These are phyloP conservation scores for Schoenoplectus tabernaemontani DNA, from an alignment of 202 grass and related monocot species.

Conservation along the genomic window DNA sequence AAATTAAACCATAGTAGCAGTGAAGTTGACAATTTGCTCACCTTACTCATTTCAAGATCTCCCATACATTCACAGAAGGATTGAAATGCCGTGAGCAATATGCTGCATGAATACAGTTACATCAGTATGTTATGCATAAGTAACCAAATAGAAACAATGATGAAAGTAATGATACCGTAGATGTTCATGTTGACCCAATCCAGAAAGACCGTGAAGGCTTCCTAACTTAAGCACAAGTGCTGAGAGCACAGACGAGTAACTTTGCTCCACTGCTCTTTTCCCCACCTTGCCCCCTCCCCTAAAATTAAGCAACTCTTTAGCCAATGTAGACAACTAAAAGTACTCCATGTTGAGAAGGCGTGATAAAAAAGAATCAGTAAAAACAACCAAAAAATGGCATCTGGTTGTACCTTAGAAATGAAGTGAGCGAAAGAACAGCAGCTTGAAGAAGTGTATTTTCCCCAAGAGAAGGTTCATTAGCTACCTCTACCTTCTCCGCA, in stretches of 20 bases:
- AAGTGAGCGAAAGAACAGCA: conserved; percentile 85
- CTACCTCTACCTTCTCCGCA: conserved; percentile 59
- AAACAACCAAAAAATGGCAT: background rate
- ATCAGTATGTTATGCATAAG: conserved; percentile 24
- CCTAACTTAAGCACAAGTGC: conserved; percentile 84
- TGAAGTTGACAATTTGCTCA: conserved; percentile 23
- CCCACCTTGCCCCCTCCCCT: conserved; percentile 89
- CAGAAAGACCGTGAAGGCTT: conserved; percentile 70
- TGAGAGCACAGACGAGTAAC: conserved; percentile 85
- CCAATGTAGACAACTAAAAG: conserved; percentile 31
- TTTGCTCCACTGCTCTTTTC: conserved; percentile 89
- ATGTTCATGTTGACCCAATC: conserved; percentile 57
- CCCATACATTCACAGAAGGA: conserved; percentile 97
- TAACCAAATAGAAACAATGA: conserved; percentile 18
- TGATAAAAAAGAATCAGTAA: conserved; percentile 24
- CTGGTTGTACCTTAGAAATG: conserved; percentile 67
- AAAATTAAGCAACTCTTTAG: conserved; percentile 32
- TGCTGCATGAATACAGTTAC: conserved; percentile 34
- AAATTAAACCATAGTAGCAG: conserved; percentile 10
- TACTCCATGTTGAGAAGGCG: background rate
- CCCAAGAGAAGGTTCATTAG: conserved; percentile 54
- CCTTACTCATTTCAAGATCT: conserved; percentile 95
- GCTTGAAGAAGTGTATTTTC: conserved; percentile 65
- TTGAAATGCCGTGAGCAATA: conserved; percentile 76
- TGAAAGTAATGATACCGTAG: conserved; percentile 34